These are phyloP conservation scores for Corymbia maculata DNA, from an alignment of 345 rosid species.

Conservation along the genomic window DNA sequence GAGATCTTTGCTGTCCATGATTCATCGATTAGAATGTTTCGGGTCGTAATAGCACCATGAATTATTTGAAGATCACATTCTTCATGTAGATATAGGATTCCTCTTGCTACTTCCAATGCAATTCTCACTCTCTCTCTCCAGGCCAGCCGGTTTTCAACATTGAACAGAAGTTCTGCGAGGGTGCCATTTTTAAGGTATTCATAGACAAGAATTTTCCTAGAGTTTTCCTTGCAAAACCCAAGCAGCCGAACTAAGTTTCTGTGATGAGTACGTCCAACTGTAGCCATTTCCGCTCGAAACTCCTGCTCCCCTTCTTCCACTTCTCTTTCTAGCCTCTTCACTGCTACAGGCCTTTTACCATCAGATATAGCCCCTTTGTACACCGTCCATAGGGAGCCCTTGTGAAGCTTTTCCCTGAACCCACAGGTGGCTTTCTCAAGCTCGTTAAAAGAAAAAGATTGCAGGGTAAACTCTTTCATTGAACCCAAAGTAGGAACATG, in stretches of 20 bases:
- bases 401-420: slow-evolving; percentile 5
- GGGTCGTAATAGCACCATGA: slow-evolving; percentile 8
- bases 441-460: slow-evolving; percentile 1
- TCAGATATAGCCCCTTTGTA: slow-evolving; percentile 3
- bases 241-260: slow-evolving; percentile 12
- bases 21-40: slow-evolving; percentile 10
- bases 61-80: slow-evolving; percentile 7
- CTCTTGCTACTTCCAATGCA: not conserved
- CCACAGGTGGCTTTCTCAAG: slow-evolving; percentile 6
- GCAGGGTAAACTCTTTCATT: not conserved
- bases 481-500: not conserved
- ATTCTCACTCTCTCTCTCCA: not conserved
- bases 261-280: slow-evolving; percentile 13
- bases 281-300: slow-evolving; percentile 9
- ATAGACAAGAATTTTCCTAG: not conserved
- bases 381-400: slow-evolving; percentile 4
- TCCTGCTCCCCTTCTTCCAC: slow-evolving; percentile 8
- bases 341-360: not conserved
- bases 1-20: slow-evolving; percentile 8
- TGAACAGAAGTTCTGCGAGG: not conserved
- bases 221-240: slow-evolving; percentile 10
- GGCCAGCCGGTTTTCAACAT: not conserved
- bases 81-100: slow-evolving; percentile 3
- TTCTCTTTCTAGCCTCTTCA: slow-evolving; percentile 7
- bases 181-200: not conserved